These are phyloP conservation scores for Blastobotrys apis DNA, from an alignment of 1,139 yeast genomes.

Conservation along the genomic window DNA sequence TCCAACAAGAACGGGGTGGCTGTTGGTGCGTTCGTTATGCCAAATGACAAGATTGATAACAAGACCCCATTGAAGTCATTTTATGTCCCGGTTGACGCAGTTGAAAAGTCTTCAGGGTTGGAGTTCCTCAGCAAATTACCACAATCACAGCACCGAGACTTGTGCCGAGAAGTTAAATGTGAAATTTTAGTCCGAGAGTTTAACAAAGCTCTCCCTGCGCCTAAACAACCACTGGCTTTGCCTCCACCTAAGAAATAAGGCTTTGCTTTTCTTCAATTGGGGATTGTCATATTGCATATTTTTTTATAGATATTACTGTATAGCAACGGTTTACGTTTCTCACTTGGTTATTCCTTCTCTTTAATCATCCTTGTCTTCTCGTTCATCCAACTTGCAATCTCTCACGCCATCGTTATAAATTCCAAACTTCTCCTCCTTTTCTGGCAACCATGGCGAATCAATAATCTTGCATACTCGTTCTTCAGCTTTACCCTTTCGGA, in stretches of 20 bases:
- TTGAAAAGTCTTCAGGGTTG: slow-evolving; percentile 82
- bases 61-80: slow-evolving; percentile 64
- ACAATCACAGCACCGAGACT: slow-evolving; percentile 51
- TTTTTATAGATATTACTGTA: too few relatives aligned
- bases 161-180: slow-evolving; percentile 79
- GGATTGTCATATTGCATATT: too few relatives aligned
- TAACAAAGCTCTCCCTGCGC: slow-evolving; percentile 42
- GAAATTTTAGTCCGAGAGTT: slow-evolving; percentile 81
- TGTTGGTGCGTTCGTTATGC: slow-evolving; percentile 89
- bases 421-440: slow-evolving; percentile 91
- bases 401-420: slow-evolving; percentile 96
- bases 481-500: slow-evolving; percentile 87
- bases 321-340: too few relatives aligned
- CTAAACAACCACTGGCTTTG: slow-evolving; percentile 30
- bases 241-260: slow-evolving; percentile 37
- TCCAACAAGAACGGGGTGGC: slow-evolving; percentile 45
- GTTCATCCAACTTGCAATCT: slow-evolving; percentile 82
- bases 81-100: slow-evolving; percentile 84
- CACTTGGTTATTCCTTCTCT: too few relatives aligned
- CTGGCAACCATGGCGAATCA: slow-evolving; percentile 95
- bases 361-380: slow-evolving; percentile 12
- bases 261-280: background rate
- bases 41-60: slow-evolving; percentile 74
- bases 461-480: slow-evolving; percentile 91
- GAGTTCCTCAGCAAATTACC: slow-evolving; percentile 73